These are phyloP conservation scores for Tricholoma sp. DNA, from an alignment of 768 basidiomycete species.

Conservation along the genomic window DNA sequence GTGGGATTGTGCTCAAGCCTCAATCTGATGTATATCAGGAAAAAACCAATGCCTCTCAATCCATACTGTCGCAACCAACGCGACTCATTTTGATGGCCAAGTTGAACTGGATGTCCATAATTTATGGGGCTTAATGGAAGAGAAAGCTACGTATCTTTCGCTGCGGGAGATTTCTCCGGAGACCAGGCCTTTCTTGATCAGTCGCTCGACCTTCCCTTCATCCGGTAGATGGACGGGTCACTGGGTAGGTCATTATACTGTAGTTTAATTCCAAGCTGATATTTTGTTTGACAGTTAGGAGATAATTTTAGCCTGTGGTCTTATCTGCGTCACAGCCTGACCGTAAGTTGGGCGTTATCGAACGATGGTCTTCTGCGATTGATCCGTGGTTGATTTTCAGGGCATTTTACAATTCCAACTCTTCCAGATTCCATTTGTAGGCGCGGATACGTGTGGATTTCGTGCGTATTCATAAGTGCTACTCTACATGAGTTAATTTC, in stretches of 20 bases:
- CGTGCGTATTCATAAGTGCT: conserved; percentile 28
- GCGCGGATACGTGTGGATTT: conserved; percentile 74
- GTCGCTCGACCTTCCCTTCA: conserved; percentile 64
- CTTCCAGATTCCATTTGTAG: conserved; percentile 81
- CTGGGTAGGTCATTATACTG: conserved; percentile 42
- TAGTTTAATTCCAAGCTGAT: not conserved
- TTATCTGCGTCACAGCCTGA: conserved; percentile 62
- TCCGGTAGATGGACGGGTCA: conserved; percentile 69
- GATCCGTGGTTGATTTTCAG: conserved; percentile 27
- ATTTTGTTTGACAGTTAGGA: conserved; percentile 44
- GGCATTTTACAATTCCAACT: conserved; percentile 80
- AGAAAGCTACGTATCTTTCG: conserved; percentile 58
- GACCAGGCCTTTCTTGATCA: conserved; percentile 66
- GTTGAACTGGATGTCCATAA: conserved; percentile 67
- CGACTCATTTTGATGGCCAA: conserved; percentile 58
- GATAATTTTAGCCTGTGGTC: conserved; percentile 76
- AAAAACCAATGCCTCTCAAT: conserved; percentile 41
- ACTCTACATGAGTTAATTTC: conserved; percentile 3
- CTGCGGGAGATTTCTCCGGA: conserved; percentile 48
- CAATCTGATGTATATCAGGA: conserved; percentile 30
- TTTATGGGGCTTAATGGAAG: conserved; percentile 69
- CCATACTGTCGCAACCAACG: conserved; percentile 63
- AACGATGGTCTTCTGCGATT: not conserved
- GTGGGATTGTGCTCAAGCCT: not conserved
- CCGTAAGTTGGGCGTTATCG: conserved; percentile 20